phyloP scores from a whole-genome alignment of 331 rosid species.

The Quercus phellos region DNA sequence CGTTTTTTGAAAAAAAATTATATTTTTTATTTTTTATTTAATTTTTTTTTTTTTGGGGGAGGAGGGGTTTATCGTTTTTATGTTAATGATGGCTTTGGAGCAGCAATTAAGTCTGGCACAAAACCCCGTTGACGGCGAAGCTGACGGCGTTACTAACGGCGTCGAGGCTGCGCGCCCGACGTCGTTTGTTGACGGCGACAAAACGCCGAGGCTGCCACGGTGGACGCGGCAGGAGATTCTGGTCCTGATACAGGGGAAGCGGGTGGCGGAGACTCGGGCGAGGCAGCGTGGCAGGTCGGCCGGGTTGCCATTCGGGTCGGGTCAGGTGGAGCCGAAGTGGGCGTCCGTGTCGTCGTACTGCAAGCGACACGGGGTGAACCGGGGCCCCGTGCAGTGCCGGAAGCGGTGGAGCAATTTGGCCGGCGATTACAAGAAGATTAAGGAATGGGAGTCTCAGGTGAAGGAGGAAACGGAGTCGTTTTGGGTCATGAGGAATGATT shows the following conservation, averaged over 20 bases:
- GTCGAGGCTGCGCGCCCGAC: constrained; percentile 31
- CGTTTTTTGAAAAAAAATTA: not conserved
- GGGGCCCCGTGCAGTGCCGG: constrained; percentile 97
- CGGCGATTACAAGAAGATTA: constrained; percentile 92
- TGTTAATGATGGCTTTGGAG: constrained; percentile 56
- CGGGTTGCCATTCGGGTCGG: constrained; percentile 52
- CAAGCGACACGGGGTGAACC: constrained; percentile 81
- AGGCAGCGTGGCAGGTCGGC: constrained; percentile 41
- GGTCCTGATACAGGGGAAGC: constrained; percentile 84
- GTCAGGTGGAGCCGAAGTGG: constrained; percentile 86
- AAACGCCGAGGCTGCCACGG: constrained; percentile 79
- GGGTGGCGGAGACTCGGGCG: constrained; percentile 68
- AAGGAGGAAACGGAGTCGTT: constrained; percentile 82
- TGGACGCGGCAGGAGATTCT: constrained; percentile 97
- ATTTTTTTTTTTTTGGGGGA: not conserved
- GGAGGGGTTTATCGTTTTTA: no score
- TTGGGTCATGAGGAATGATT: constrained; percentile 94
- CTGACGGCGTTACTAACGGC: constrained; percentile 44
- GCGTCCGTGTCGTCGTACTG: constrained; percentile 81
- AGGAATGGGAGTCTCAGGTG: constrained; percentile 80
- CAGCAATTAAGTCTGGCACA: constrained; percentile 36
- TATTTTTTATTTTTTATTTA: not conserved
- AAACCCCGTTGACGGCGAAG: constrained; percentile 45
- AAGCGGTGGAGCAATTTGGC: constrained; percentile 99
- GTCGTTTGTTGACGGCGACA: constrained; percentile 50